Evolutionary conservation across 768 basidiomycete species (phyloP).

Genomic region (Trametes maxima): DNA sequence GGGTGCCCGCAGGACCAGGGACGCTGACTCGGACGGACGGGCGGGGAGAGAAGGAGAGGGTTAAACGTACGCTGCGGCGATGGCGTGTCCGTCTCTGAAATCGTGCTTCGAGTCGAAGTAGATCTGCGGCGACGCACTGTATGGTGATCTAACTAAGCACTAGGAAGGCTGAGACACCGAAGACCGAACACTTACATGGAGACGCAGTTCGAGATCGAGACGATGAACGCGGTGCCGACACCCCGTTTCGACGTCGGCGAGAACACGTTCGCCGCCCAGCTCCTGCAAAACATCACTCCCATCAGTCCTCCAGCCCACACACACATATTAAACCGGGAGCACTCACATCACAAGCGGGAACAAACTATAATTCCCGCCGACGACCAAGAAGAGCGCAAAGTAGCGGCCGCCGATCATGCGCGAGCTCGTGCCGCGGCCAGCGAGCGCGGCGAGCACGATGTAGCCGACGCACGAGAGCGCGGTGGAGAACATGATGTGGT

Average conservation of each 20-base stretch:
- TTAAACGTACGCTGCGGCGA: constrained; percentile 48
- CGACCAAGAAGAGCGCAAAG: constrained; percentile 59
- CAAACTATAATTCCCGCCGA: constrained; percentile 55
- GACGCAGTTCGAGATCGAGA: constrained; percentile 59
- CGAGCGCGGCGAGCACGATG: constrained; percentile 50
- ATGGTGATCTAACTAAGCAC: not conserved
- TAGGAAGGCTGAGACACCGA: not conserved
- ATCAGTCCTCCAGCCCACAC: not conserved
- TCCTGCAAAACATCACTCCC: constrained; percentile 37
- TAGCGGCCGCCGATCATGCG: constrained; percentile 57
- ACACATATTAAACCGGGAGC: not conserved
- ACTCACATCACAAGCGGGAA: constrained; percentile 61
- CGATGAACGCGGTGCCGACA: constrained; percentile 61
- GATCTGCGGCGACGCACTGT: constrained; percentile 56
- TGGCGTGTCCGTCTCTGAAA: constrained; percentile 57
- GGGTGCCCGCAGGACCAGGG: not conserved
- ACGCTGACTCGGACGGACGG: not conserved
- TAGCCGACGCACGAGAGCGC: constrained; percentile 53
- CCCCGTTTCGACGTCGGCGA: constrained; percentile 63
- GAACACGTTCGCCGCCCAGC: constrained; percentile 61
- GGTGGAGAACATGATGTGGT: constrained; percentile 55
- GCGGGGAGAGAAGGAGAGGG: not conserved
- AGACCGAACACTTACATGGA: constrained; percentile 46
- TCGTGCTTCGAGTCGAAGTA: constrained; percentile 55
- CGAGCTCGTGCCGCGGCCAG: constrained; percentile 38